Percentiles rank a stretch among this genome's conserved stretches.
phyloP scores from a whole-genome alignment of 2,329 filamentous ascomycete genomes.

The Fusarium graminum region DNA sequence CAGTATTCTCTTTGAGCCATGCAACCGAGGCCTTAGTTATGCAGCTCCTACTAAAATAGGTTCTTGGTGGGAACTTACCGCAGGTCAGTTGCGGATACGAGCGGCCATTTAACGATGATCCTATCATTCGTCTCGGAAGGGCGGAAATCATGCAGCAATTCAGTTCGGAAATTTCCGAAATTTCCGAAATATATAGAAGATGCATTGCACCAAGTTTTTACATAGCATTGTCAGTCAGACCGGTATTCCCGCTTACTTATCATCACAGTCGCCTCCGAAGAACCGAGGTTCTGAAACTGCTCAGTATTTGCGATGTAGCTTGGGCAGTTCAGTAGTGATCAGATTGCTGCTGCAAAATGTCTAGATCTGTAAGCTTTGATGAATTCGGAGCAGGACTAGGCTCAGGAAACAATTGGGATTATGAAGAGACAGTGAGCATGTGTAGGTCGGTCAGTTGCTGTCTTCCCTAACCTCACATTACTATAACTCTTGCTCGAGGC shows the following conservation, averaged over 20 bases:
- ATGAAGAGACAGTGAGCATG: no score
- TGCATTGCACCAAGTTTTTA: neutral
- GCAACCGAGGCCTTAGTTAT: neutral
- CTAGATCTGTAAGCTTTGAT: no score
- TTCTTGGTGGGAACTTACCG: neutral
- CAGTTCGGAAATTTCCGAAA: conserved; percentile 12
- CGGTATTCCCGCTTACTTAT: neutral
- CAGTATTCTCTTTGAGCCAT: neutral
- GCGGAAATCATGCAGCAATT: neutral
- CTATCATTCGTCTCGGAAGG: neutral
- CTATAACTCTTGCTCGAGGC: no score
- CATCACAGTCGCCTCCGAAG: neutral
- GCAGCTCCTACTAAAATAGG: neutral
- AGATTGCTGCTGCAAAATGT: no score
- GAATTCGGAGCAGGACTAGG: no score
- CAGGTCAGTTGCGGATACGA: neutral
- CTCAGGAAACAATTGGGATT: no score
- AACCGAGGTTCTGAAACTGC: neutral
- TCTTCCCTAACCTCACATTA: no score
- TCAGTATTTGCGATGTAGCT: no score
- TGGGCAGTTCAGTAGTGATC: no score
- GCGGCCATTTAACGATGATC: neutral
- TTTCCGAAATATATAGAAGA: neutral
- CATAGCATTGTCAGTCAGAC: neutral
- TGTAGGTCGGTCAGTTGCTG: no score